Conservation (phyloP, 1,284 basidiomycete species). For the Malassezia arunalokei region DNA sequence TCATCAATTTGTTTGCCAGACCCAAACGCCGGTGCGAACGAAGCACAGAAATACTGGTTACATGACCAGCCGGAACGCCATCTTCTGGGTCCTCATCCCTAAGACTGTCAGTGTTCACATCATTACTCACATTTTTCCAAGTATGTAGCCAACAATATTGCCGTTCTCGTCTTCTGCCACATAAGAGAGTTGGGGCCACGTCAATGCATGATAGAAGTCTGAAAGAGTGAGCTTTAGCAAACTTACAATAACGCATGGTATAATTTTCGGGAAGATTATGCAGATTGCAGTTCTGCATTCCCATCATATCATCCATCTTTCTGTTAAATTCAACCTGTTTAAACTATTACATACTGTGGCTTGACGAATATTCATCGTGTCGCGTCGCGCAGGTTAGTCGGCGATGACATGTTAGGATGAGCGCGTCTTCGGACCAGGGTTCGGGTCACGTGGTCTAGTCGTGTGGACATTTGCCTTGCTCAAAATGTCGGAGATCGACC, state of each 20-base stretch:
- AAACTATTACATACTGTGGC: constrained; percentile 11
- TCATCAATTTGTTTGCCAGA: constrained; percentile 44
- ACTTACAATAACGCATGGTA: constrained; percentile 39
- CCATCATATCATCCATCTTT: constrained; percentile 39
- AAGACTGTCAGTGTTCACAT: background rate
- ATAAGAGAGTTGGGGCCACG: constrained; percentile 86
- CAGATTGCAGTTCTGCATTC: constrained; percentile 45
- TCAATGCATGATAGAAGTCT: constrained; percentile 80
- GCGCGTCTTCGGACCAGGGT: no score
- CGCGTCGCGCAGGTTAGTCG: no score
- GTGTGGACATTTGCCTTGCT: background rate
- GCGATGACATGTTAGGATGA: no score
- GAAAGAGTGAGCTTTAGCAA: background rate
- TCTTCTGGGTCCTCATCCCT: constrained; percentile 44
- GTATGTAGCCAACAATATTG: constrained; percentile 80
- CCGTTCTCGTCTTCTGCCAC: constrained; percentile 83
- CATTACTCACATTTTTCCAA: constrained; percentile 65
- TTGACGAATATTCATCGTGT: constrained; percentile 21
- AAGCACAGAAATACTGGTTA: constrained; percentile 43
- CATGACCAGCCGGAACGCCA: constrained; percentile 45
- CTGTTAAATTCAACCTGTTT: constrained; percentile 5
- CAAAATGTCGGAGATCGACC: background rate
- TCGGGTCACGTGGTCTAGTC: background rate
- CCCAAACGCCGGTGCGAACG: constrained; percentile 40
- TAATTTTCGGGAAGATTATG: constrained; percentile 46